Base-by-base conservation (phyloP, 495 filamentous ascomycete species). In the Hyaloscypha hepaticicola region DNA sequence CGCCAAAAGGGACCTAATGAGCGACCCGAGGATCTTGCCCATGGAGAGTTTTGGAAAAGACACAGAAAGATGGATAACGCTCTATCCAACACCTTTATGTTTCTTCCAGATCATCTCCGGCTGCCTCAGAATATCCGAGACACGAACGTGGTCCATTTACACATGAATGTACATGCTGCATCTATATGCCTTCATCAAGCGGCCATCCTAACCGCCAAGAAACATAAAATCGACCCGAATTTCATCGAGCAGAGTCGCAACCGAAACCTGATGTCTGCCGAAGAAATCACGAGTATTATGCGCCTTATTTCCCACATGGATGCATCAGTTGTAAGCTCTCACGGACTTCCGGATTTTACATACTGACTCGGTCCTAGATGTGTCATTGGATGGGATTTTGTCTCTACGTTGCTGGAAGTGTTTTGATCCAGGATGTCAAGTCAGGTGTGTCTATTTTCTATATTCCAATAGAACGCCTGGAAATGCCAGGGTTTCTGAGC, bases 131-230 rank as follows among this genome's bases (percentile, higher is more conserved):
- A 88, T 0, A 79, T 96, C 56, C 75, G 78, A 24, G 87, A 96
- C 72, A 80, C 91, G n/a, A 99, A 97, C 68, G 85, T 95, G 56
- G 86, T 98, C 14, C 97, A 97, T 70, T 85, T 90, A 34, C 97
- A 98, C 69, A 96, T 98, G 89, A 90, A 88, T 70, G 91, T 98
- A 26, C 95, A 98, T 71, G 94, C 95, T 0, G 95, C 92, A 6
- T 91, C 91, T 3, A 97, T 99, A 34, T 98, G 95, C 76, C 83
- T 98, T 8, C 95, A 99, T 71, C 95, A 98, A 74, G 94, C 94
- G 2, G 95, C 95, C 22, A 96, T 97, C 21, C 93, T 92, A 82
- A 97, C 96, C 72, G 93, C 93, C 0, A 92, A 96, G 66, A 92
- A 90, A 75, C 87, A 98, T 74, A 82, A 85, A 55, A 78, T 97